Evolutionary conservation across 805 yeast species (phyloP), one percentile per base, ranked within the genome.

Genomic region (Blastobotrys chiropterorum): DNA sequence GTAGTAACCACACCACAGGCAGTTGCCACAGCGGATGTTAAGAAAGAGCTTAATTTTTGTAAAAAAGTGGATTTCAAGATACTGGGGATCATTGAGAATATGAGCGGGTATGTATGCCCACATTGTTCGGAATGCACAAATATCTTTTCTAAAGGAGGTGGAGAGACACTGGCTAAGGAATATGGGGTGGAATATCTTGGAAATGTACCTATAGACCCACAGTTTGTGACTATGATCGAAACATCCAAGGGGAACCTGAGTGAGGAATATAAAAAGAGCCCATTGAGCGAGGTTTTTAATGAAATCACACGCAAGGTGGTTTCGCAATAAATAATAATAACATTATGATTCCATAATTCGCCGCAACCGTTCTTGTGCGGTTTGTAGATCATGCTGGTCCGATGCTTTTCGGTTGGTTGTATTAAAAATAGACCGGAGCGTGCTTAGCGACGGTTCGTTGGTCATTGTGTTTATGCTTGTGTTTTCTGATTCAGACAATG

Each of bases 101-200:
- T 94, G 99, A 82, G 95, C 47, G 99, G 99, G 1, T 94, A 87
- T 63, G 82, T 90, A 2, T 94, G 99, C 65, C 99, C 99, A 0
- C 81, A 81, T 65, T 94, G 99, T 66, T 79, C 85, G 1, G 98
- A 92, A 64, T 71, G 75, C 52, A 90, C 97, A 2, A 83, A 90
- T 65, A 86, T 94, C 20, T 94, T 94, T 66, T 87, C 94, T 58
- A 79, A 85, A 49, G 99, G 98, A 6, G 99, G 99, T 22, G 99
- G 99, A 2, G 67, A 76, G 58, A 70, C 68, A 14, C 71, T 94
- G 46, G 84, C 97, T n/a, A 70, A 73, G 30, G 78, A 79, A 45
- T 76, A 81, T 52, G 69, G 73, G 3, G 69, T 94, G 31, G 79
- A 81, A 5, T 90, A 83, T 60, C 70, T 95, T 56, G 99, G 98